phyloP scores from a whole-genome alignment of 306 rosid species.

The Parietaria judaica region DNA sequence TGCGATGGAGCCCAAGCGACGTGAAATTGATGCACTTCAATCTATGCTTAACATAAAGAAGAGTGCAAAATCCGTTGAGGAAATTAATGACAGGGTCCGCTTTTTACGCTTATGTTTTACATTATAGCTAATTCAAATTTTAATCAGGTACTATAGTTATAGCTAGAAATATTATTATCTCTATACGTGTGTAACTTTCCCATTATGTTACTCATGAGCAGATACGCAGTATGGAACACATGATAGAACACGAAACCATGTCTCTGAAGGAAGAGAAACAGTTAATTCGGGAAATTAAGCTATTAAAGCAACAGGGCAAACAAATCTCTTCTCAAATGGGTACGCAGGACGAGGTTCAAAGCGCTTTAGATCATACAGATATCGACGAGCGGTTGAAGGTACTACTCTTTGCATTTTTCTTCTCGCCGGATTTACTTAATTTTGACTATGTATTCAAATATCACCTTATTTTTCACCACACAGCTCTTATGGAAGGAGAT shows the following conservation, averaged over 20 bases:
- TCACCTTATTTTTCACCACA: constrained; percentile 20
- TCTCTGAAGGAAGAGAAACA: constrained; percentile 75
- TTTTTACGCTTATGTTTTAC: neutral
- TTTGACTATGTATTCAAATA: neutral
- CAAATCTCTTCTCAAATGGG: constrained; percentile 48
- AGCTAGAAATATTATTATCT: constrained; percentile 3
- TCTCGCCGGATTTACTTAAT: neutral
- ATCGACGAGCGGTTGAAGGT: constrained; percentile 63
- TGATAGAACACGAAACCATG: constrained; percentile 69
- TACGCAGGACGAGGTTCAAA: constrained; percentile 52
- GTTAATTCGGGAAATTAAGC: constrained; percentile 66
- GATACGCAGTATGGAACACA: constrained; percentile 69
- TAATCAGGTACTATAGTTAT: neutral
- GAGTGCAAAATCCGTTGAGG: constrained; percentile 58
- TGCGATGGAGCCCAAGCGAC: constrained; percentile 49
- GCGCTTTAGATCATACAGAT: constrained; percentile 44
- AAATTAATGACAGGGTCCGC: constrained; percentile 55
- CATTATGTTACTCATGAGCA: constrained; percentile 24
- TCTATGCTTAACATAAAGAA: constrained; percentile 48
- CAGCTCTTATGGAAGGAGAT: constrained; percentile 56
- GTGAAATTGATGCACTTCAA: constrained; percentile 67
- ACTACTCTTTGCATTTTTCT: constrained; percentile 1
- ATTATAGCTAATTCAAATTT: neutral
- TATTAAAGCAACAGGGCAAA: constrained; percentile 61
- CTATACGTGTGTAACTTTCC: constrained; percentile 6